A percentile compares a stretch with the other conserved stretches of the same genome.
These are phyloP conservation scores for Pythium oligandrum DNA, from an alignment of 352 stramenopile genomes.

Conservation along the genomic window DNA sequence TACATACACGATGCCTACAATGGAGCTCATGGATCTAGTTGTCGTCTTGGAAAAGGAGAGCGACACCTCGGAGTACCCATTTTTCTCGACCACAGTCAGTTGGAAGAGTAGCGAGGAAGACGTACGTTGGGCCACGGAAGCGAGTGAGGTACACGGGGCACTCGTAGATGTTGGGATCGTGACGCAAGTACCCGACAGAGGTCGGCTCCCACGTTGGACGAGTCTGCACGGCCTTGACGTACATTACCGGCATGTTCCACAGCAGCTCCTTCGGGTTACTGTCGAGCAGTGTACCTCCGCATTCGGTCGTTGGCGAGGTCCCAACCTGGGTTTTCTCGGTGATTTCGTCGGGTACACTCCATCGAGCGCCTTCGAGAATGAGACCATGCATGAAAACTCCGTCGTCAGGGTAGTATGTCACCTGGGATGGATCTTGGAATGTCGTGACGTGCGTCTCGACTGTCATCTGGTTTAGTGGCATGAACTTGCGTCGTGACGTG, in stretches of 20 bases:
- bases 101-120: constrained; percentile 94
- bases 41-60: constrained; percentile 94
- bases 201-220: constrained; percentile 92
- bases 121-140: constrained; percentile 95
- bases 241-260: constrained; percentile 90
- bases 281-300: constrained; percentile 88
- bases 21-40: constrained; percentile 47
- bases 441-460: constrained; percentile 95
- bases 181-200: constrained; percentile 93
- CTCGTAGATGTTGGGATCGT: constrained; percentile 92
- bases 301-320: constrained; percentile 74
- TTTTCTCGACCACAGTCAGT: constrained; percentile 89
- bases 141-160: constrained; percentile 96
- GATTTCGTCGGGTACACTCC: constrained; percentile 86
- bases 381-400: constrained; percentile 95
- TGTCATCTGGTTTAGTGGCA: constrained; percentile 95
- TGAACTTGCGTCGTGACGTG: constrained; percentile 88
- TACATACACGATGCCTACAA: too few species aligned
- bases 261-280: constrained; percentile 95
- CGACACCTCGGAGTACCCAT: constrained; percentile 93
- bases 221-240: constrained; percentile 95
- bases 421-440: constrained; percentile 82
- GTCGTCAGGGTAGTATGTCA: constrained; percentile 83
- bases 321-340: constrained; percentile 86
- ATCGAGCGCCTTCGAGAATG: constrained; percentile 95